Base-by-base conservation (phyloP, 345 rosid species). In the Fremontodendron californicum region DNA sequence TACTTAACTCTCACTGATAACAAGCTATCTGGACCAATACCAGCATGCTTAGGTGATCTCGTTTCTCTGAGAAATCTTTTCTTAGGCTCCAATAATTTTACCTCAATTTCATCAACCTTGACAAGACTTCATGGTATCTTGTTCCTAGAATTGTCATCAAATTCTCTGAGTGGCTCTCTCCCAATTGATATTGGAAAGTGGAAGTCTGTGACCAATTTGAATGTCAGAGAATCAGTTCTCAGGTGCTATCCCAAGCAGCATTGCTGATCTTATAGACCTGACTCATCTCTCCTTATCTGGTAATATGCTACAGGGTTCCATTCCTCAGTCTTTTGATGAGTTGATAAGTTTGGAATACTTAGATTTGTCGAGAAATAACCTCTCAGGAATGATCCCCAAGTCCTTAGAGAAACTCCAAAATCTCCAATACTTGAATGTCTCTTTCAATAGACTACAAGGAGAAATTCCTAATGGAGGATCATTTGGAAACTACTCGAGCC, bases 341-440 rank as follows among this genome's bases (percentile, higher is more conserved):
- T 6, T 83, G 46, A 5, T 31, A 46, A 49, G 48, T 75, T 45
- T 82, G 78, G 78, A 83, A 18, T n/a, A 3, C 78, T 82, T 82
- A 21, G 78, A 83, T 74, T 21, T 78, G 5, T 78, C 81, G 0
- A 70, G 40, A 5, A 78, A 78, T 43, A 61, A 52, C 63, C 42
- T 81, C 6, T 78, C 81, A 10, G 77, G 81, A 12, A 10, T 0
- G 0, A 82, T 82, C 45, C 84, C 84, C 27, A 62, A 16, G 7
- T 82, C 84, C 4, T 16, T 82, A 3, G 77, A 77, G 31, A 15
- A 10, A 9, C 80, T 82, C 0, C 19, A 0, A 8, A 16, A 46
- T 19, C 52, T 79, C 25, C 49, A 65, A 9, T 18, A 39, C 18
- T 4, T 78, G 0, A 81, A 81, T 45, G 33, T 52, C 27, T 78